Evolutionary conservation across 2,329 filamentous ascomycete genomes (phyloP), one percentile per base, ranked within the genome.

Genomic region (Penicillium occitanis): DNA sequence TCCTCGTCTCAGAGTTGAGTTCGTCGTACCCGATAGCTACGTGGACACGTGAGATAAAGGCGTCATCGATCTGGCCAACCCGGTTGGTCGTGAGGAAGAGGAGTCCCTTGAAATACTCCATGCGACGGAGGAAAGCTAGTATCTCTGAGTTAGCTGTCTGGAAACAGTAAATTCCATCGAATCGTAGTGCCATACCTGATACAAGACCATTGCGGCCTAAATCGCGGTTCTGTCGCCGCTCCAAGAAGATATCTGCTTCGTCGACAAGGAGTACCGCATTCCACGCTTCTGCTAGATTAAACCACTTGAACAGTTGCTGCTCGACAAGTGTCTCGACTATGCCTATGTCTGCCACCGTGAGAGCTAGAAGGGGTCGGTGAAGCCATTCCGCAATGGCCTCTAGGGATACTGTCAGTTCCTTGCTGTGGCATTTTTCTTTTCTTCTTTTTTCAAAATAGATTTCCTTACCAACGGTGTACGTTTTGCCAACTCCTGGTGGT

Each of bases 61-160:
- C 79, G 1, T 75, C 73, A 62, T 81, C 79, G 61, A 81, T 77
- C 17, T 70, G 69, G 1, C 74, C 68, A 25, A 80, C 76, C 0
- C 80, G 76, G 22, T 81, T 79, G 17, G 78, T 77, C 2, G 81
- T 82, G 1, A 82, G 71, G 68, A 82, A 78, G 2, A 79, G 71
- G 59, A 82, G 78, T 48, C 80, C 80, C 13, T 73, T 69, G 61
- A 79, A 82, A 63, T 81, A 81, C 42, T 80, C 76, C 50, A 82
- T 70, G 3, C 74, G 71, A 25, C 79, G 74, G n/a, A 83, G 72
- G 69, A 81, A 79, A 67, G 81, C 77, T 70, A 22, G 5, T 62
- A 35, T 5, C 17, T 35, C 25, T 22, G n/a, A 62, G 19, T 33
- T 10, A 60, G 42, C 14, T 46, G n/a, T 42, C 33, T 60, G 22